phyloP scores from a whole-genome alignment of 805 yeast genomes.

The Maudiozyma pseudohumilis region DNA sequence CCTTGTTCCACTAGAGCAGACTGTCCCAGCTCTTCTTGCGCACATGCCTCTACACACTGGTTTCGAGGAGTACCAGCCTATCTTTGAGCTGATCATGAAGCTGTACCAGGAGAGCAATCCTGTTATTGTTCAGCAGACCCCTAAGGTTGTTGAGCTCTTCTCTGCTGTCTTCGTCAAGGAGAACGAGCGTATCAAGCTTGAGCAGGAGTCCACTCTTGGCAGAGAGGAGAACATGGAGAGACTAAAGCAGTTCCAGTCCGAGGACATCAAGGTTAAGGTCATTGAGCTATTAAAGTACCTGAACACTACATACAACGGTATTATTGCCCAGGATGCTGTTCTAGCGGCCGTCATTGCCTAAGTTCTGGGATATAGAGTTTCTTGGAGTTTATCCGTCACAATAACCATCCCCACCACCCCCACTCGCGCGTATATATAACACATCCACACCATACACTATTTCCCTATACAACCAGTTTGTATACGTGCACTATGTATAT shows the following conservation, averaged over 20 bases:
- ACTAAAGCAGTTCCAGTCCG: conserved; percentile 67
- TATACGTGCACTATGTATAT: too few species aligned
- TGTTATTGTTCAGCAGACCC: conserved; percentile 44
- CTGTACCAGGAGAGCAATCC: conserved; percentile 58
- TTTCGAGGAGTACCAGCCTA: conserved; percentile 86
- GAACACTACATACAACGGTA: conserved; percentile 53
- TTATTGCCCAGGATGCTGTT: conserved; percentile 39
- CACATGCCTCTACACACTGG: conserved; percentile 84
- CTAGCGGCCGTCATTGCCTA: conserved; percentile 31
- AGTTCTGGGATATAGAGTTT: too few species aligned
- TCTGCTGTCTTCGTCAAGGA: conserved; percentile 67
- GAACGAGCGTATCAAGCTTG: conserved; percentile 58
- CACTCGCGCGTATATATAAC: too few species aligned
- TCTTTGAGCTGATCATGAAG: conserved; percentile 65
- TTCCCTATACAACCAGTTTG: too few species aligned
- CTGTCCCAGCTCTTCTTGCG: conserved; percentile 61
- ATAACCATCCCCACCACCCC: neutral
- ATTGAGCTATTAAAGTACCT: conserved; percentile 63
- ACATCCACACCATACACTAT: too few species aligned
- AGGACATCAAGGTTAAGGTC: conserved; percentile 54
- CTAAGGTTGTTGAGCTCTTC: conserved; percentile 56
- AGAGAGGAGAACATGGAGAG: conserved; percentile 75
- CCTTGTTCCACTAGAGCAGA: conserved; percentile 67
- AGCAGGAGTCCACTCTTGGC: conserved; percentile 68
- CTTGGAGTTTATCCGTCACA: neutral